Percentiles rank a stretch among this genome's conserved stretches.
These are phyloP conservation scores for Drechslerella coelobrocha DNA, from an alignment of 2,329 filamentous ascomycete genomes.

Conservation along the genomic window DNA sequence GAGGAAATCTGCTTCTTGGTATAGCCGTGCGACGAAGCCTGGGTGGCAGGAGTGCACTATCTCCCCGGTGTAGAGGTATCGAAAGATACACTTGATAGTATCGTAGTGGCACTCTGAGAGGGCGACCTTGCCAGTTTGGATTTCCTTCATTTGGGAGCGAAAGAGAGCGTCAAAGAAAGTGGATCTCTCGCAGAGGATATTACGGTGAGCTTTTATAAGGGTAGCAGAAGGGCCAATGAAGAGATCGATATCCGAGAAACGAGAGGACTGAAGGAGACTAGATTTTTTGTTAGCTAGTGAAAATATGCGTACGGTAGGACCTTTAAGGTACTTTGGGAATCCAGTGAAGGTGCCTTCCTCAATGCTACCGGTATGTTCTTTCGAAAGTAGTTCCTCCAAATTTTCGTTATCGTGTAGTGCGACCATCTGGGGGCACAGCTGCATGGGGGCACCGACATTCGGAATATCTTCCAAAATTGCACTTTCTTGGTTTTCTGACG, in stretches of 20 bases:
- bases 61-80: slow-evolving; percentile 18
- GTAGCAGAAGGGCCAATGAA: slow-evolving; percentile 2
- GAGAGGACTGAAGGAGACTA: slow-evolving; percentile 5
- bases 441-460: no score
- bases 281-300: no score
- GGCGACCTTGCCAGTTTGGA: background rate
- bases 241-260: slow-evolving; percentile 25
- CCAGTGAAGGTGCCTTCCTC: background rate
- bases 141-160: background rate
- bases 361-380: no score
- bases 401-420: no score
- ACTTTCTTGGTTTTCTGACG: no score
- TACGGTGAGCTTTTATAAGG: slow-evolving; percentile 9
- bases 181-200: slow-evolving; percentile 19
- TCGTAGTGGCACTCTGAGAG: slow-evolving; percentile 8
- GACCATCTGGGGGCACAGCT: no score
- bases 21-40: slow-evolving; percentile 16
- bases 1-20: slow-evolving; percentile 7
- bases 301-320: no score
- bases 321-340: slow-evolving; percentile 6
- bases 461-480: no score
- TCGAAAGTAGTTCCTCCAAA: no score
- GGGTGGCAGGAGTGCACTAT: slow-evolving; percentile 5
- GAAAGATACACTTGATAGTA: slow-evolving; percentile 1
- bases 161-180: slow-evolving; percentile 6